Percentiles rank a stretch among this genome's conserved stretches.
phyloP scores from a whole-genome alignment of 2,329 filamentous ascomycete species.

The Cladosporium sp. region DNA sequence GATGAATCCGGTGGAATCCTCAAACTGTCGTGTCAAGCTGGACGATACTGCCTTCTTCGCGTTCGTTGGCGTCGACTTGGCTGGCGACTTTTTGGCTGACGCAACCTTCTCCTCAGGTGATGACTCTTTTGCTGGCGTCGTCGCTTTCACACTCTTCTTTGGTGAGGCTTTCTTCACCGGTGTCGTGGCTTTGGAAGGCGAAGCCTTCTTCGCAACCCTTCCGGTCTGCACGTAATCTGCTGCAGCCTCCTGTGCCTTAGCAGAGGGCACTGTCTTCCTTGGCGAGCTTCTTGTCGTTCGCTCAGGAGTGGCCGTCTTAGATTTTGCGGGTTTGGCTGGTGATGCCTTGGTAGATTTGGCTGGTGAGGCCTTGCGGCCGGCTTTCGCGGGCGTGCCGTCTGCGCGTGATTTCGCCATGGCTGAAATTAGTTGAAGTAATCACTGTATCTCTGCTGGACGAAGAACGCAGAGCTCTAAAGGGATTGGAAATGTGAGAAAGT shows the following conservation, averaged over 20 bases:
- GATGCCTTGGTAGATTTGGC: slow-evolving; percentile 8
- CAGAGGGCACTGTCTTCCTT: neutral
- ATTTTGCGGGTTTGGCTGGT: neutral
- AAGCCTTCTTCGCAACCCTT: slow-evolving; percentile 11
- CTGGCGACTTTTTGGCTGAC: neutral
- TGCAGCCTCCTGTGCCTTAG: slow-evolving; percentile 1
- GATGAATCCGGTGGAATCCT: neutral
- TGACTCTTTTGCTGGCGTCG: neutral
- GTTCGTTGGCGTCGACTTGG: neutral
- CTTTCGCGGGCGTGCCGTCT: neutral
- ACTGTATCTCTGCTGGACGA: neutral
- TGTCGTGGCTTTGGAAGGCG: slow-evolving; percentile 19
- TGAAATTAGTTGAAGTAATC: neutral
- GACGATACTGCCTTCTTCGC: neutral
- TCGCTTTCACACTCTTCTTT: neutral
- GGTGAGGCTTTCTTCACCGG: neutral
- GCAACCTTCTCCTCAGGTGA: slow-evolving; percentile 10
- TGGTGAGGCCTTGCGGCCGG: neutral
- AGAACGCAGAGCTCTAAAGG: neutral
- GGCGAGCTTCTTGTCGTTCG: neutral
- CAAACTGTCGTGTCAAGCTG: neutral
- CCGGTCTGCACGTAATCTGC: neutral
- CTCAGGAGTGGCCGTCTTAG: neutral
- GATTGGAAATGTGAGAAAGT: neutral
- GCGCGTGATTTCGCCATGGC: slow-evolving; percentile 17